These are phyloP conservation scores for Fusarium sp. DNA, from an alignment of 2,329 filamentous ascomycete genomes.

Conservation along the genomic window DNA sequence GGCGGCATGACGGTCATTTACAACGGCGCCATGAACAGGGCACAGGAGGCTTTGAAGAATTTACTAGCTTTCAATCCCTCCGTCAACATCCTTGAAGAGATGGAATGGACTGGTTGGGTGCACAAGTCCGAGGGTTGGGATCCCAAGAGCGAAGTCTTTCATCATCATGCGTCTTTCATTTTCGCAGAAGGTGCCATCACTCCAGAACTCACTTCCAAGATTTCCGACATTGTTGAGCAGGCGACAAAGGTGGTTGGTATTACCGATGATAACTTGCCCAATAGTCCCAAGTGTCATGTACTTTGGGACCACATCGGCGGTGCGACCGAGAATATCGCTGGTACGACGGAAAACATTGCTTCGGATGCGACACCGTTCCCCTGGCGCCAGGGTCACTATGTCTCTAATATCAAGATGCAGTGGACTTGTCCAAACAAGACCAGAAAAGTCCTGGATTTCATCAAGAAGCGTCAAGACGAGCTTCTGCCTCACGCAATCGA, in stretches of 20 bases:
- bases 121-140: slow-evolving; percentile 5
- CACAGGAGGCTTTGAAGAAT: background rate
- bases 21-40: background rate
- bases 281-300: slow-evolving; percentile 15
- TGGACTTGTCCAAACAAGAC: too few relatives aligned
- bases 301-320: slow-evolving; percentile 18
- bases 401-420: too few relatives aligned
- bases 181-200: slow-evolving; percentile 19
- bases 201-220: background rate
- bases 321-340: too few relatives aligned
- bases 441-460: too few relatives aligned
- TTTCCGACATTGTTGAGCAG: background rate
- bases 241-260: background rate
- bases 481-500: too few relatives aligned
- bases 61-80: too few relatives aligned
- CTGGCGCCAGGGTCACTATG: too few relatives aligned
- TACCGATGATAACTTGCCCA: background rate
- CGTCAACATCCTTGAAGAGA: background rate
- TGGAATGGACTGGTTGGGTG: slow-evolving; percentile 5
- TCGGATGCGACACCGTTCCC: too few relatives aligned
- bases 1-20: slow-evolving; percentile 14
- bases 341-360: too few relatives aligned
- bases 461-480: too few relatives aligned
- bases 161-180: slow-evolving; percentile 19
- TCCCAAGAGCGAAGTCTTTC: background rate